Conservation (phyloP, 768 basidiomycete species). For the Mycena indigotica region DNA sequence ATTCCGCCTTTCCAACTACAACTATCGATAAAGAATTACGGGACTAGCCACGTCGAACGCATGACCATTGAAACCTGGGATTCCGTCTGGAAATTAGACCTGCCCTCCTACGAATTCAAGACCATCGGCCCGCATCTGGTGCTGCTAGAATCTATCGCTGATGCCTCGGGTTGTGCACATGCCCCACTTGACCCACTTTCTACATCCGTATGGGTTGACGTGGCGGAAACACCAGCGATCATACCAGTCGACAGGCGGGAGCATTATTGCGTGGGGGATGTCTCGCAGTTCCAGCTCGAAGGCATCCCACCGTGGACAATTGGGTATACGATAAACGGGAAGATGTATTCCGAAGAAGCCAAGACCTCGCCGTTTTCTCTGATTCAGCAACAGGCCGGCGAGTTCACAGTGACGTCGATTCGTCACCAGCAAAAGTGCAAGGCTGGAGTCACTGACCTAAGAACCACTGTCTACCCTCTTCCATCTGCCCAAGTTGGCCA, state of each 20-base stretch:
- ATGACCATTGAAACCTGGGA: conserved; percentile 53
- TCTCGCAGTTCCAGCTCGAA: conserved; percentile 89
- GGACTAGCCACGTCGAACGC: conserved; percentile 63
- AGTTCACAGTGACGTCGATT: conserved; percentile 84
- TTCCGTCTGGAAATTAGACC: conserved; percentile 68
- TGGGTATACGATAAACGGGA: conserved; percentile 83
- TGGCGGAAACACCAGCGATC: conserved; percentile 95
- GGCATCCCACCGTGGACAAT: conserved; percentile 93
- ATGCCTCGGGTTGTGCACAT: conserved; percentile 83
- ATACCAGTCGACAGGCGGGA: conserved; percentile 76
- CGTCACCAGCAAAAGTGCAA: conserved; percentile 95
- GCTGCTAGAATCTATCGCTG: conserved; percentile 73
- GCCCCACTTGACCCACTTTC: conserved; percentile 61
- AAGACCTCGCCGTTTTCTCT: conserved; percentile 86
- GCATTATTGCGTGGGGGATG: conserved; percentile 90
- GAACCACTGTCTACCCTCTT: conserved; percentile 74
- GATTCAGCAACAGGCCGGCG: conserved; percentile 76
- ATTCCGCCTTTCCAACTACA: conserved; percentile 82
- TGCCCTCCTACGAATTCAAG: conserved; percentile 70
- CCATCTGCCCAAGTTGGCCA: conserved; percentile 89
- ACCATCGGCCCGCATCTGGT: conserved; percentile 83
- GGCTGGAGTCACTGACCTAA: conserved; percentile 74
- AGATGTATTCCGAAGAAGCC: conserved; percentile 69
- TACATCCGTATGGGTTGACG: conserved; percentile 80
- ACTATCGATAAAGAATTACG: conserved; percentile 76